These are phyloP conservation scores for Elongisporangium prolatum DNA, from an alignment of 352 stramenopile genomes.

Conservation along the genomic window DNA sequence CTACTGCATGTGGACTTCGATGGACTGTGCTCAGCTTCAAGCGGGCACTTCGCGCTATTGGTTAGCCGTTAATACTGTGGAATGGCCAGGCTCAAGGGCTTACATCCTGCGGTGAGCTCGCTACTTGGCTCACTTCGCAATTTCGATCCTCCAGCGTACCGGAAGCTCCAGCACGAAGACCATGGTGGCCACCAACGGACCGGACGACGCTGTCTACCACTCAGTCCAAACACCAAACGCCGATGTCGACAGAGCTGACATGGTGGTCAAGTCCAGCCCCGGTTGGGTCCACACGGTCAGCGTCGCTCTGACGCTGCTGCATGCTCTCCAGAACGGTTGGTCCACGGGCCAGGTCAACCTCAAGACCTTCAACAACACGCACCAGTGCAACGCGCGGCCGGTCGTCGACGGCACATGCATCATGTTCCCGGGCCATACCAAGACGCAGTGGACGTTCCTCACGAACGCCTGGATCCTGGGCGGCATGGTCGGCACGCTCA, in stretches of 20 bases:
- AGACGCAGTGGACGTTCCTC: slow-evolving; percentile 45
- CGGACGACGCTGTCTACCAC: not conserved
- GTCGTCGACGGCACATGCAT: slow-evolving; percentile 32
- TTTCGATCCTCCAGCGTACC: not conserved
- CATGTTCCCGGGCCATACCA: slow-evolving; percentile 43
- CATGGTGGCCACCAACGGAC: not conserved
- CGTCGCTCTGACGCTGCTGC: slow-evolving; percentile 36
- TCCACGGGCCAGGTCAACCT: slow-evolving; percentile 54
- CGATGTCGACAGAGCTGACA: not conserved
- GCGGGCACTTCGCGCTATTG: not conserved
- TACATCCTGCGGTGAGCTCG: not conserved
- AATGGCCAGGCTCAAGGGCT: not conserved
- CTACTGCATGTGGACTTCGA: not conserved
- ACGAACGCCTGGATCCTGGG: slow-evolving; percentile 57
- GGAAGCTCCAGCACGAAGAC: not conserved
- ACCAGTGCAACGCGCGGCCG: slow-evolving; percentile 35
- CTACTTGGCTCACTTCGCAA: not conserved
- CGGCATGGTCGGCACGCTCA: slow-evolving; percentile 32
- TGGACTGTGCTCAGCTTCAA: not conserved
- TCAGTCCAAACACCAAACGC: not conserved
- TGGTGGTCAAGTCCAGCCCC: not conserved
- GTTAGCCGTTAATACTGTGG: not conserved
- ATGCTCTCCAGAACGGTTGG: slow-evolving; percentile 33
- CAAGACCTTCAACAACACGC: slow-evolving; percentile 29
- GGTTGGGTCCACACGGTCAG: slow-evolving; percentile 41